A percentile compares a stretch with the other conserved stretches of the same genome.
phyloP scores from a whole-genome alignment of 169 alveolate genomes.

The Plasmodium coatneyi region DNA sequence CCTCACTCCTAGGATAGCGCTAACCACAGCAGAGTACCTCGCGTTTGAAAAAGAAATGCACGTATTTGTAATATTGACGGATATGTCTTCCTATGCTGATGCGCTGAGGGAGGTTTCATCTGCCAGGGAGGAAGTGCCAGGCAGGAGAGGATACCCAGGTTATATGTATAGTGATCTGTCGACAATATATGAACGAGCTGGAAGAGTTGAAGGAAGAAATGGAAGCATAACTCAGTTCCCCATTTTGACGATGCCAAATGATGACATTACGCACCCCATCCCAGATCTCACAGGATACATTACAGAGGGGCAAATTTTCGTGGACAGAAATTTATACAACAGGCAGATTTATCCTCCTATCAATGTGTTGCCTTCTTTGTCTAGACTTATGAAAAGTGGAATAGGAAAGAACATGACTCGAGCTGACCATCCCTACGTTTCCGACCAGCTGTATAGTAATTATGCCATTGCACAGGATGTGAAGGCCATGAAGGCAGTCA shows the following conservation, averaged over 20 bases:
- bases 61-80: conserved; percentile 99
- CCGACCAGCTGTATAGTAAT: conserved; percentile 99
- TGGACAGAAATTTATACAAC: conserved; percentile 97
- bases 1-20: conserved; percentile 98
- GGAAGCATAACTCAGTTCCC: conserved; percentile 99
- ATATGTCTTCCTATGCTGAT: conserved; percentile 99
- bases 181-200: conserved; percentile 99
- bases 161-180: conserved; percentile 99
- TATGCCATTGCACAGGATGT: conserved; percentile 99
- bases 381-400: conserved; percentile 99
- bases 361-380: conserved; percentile 98
- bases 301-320: conserved; percentile 99
- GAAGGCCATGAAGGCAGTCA: conserved; percentile 99
- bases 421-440: conserved; percentile 99
- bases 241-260: conserved; percentile 99
- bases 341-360: conserved; percentile 97
- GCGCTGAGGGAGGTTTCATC: conserved; percentile 99
- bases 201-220: conserved; percentile 97
- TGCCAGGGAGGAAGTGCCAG: conserved; percentile 99
- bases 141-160: conserved; percentile 99
- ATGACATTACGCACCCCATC: conserved; percentile 99
- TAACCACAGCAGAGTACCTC: conserved; percentile 99
- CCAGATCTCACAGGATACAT: conserved; percentile 99
- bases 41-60: conserved; percentile 99
- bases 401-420: conserved; percentile 99